Conservation (phyloP, 2,329 filamentous ascomycete genomes). For the Acrocalymma vagum region DNA sequence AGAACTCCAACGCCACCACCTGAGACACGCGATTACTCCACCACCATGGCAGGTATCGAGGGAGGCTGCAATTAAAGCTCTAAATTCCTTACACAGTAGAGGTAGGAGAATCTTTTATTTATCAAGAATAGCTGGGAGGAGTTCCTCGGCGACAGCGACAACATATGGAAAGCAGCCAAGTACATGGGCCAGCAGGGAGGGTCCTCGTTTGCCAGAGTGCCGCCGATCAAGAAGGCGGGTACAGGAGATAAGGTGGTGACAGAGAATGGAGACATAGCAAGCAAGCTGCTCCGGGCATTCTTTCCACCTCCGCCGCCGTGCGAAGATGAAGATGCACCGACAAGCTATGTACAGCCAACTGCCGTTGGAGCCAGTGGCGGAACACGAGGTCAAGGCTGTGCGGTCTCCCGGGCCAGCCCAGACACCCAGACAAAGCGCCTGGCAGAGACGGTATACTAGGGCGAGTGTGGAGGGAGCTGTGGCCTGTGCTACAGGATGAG, state of each 20-base stretch:
- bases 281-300: constrained; percentile 2
- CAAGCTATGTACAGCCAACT: constrained; percentile 16
- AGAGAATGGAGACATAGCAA: background rate
- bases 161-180: constrained; percentile 22
- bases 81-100: no score
- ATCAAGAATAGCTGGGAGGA: constrained; percentile 19
- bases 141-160: constrained; percentile 18
- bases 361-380: constrained; percentile 19
- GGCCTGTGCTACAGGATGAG: constrained; percentile 24
- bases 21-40: no score
- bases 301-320: constrained; percentile 4
- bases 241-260: constrained; percentile 1
- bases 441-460: constrained; percentile 13
- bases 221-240: constrained; percentile 7
- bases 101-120: no score
- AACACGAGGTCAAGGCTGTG: constrained; percentile 19
- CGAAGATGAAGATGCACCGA: constrained; percentile 16
- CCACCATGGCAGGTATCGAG: no score
- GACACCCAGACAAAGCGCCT: no score
- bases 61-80: no score
- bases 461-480: constrained; percentile 29
- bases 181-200: constrained; percentile 4
- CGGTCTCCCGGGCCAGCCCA: no score
- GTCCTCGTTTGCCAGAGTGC: constrained; percentile 4
- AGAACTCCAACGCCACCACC: no score